Evolutionary conservation across 225 moss, liverwort and hornwort genomes (phyloP).

Genomic region (Straminergon stramineum): DNA sequence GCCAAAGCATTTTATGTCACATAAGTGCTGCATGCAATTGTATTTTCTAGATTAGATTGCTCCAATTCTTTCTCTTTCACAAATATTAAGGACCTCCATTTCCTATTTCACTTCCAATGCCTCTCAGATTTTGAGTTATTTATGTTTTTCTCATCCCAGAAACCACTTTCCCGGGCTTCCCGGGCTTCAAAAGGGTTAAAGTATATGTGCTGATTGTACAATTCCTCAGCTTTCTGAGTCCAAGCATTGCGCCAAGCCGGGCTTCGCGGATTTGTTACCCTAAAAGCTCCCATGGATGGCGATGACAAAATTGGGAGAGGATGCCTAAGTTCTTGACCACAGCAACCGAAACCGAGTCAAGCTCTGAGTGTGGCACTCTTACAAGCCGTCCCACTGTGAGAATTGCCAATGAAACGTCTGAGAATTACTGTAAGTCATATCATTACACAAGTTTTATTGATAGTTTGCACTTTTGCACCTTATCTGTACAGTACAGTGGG

Average conservation of each 20-base stretch:
- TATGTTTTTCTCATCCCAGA: too few species aligned
- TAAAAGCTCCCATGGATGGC: background rate
- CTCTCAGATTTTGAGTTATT: too few species aligned
- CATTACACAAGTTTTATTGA: background rate
- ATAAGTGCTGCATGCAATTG: too few species aligned
- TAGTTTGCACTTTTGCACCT: background rate
- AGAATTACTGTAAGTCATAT: background rate
- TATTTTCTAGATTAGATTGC: too few species aligned
- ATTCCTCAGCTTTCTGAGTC: background rate
- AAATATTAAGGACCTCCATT: too few species aligned
- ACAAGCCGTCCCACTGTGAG: background rate
- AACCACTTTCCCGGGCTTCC: too few species aligned
- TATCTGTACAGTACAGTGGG: background rate
- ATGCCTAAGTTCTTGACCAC: background rate
- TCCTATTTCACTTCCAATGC: too few species aligned
- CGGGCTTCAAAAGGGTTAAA: too few species aligned
- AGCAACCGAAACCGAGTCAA: background rate
- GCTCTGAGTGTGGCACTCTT: background rate
- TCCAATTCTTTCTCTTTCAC: too few species aligned
- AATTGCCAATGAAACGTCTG: background rate
- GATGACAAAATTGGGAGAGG: background rate
- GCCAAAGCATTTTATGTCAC: too few species aligned
- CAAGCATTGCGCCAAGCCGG: background rate
- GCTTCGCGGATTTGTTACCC: background rate
- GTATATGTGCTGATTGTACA: too few species aligned